Evolutionary conservation across 257 asterid genomes (phyloP).

Genomic region (Fraxinus quadrangulata): DNA sequence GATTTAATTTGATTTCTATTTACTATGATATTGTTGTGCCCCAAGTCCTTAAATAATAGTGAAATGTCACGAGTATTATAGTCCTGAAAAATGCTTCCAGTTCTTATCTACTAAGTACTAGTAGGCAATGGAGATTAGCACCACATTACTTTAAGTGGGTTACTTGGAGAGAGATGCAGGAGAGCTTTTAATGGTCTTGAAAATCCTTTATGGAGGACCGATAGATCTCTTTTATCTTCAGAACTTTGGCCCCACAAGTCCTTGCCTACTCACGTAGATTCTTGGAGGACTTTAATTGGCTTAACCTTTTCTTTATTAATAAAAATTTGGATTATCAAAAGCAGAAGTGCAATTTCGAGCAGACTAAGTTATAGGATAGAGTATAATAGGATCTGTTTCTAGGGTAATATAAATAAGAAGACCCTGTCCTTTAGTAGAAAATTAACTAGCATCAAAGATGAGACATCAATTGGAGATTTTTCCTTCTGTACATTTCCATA

Average conservation of each 20-base stretch:
- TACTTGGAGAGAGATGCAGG: neutral
- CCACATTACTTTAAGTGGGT: neutral
- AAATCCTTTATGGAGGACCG: neutral
- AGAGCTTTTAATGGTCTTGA: neutral
- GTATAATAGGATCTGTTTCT: neutral
- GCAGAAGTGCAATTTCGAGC: neutral
- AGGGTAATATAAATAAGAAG: neutral
- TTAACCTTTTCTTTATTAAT: neutral
- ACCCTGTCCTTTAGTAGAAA: neutral
- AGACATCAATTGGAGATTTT: neutral
- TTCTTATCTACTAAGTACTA: neutral
- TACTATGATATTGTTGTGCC: slow-evolving; percentile 10
- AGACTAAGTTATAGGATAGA: neutral
- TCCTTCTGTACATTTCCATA: neutral
- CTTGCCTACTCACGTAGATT: neutral
- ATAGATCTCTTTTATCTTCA: neutral
- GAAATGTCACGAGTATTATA: neutral
- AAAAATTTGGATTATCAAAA: neutral
- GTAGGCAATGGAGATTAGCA: slow-evolving; percentile 1
- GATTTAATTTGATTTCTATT: slow-evolving; percentile 8
- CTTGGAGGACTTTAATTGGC: neutral
- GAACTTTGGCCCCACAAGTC: neutral
- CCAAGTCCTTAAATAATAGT: neutral
- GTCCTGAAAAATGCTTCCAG: neutral
- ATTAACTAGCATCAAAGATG: neutral